These are phyloP conservation scores for Sordariomycetes sp. DNA, from an alignment of 2,329 filamentous ascomycete genomes.

Conservation along the genomic window DNA sequence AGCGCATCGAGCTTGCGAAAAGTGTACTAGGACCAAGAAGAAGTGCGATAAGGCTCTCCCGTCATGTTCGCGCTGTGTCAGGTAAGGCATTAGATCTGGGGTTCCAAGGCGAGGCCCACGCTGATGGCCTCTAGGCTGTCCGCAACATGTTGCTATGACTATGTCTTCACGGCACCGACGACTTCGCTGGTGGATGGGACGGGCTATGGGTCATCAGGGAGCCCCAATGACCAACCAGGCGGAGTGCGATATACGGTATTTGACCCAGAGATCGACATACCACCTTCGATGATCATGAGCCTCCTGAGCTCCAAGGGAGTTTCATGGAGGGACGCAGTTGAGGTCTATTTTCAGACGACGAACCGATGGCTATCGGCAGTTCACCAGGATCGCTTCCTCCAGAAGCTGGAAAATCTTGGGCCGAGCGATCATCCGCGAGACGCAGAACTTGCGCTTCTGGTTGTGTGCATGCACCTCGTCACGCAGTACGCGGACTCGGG, in stretches of 20 bases:
- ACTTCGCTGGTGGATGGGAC: conserved; percentile 18
- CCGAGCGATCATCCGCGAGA: conserved; percentile 12
- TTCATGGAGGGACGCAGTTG: conserved; percentile 26
- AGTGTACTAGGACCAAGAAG: conserved; percentile 27
- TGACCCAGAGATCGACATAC: conserved; percentile 21
- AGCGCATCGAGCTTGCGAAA: conserved; percentile 25
- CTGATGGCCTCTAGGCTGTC: conserved; percentile 11
- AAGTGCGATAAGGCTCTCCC: conserved; percentile 27
- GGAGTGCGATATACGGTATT: conserved; percentile 12
- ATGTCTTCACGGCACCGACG: conserved; percentile 24
- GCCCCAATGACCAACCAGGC: conserved; percentile 9
- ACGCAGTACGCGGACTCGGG: conserved; percentile 27
- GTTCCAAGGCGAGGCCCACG: not conserved
- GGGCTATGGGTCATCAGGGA: conserved; percentile 8
- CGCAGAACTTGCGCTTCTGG: conserved; percentile 24
- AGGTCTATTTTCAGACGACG: conserved; percentile 28
- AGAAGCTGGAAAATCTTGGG: conserved; percentile 15
- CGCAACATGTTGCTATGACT: conserved; percentile 24
- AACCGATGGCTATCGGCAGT: conserved; percentile 32
- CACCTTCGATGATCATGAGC: conserved; percentile 26
- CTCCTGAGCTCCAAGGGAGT: conserved; percentile 22
- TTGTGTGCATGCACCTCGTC: conserved; percentile 32
- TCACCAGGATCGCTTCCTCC: conserved; percentile 27
- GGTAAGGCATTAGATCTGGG: conserved; percentile 10
- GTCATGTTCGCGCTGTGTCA: conserved; percentile 22